phyloP scores from a whole-genome alignment of 768 basidiomycete species.

The Megacollybia marginata region DNA sequence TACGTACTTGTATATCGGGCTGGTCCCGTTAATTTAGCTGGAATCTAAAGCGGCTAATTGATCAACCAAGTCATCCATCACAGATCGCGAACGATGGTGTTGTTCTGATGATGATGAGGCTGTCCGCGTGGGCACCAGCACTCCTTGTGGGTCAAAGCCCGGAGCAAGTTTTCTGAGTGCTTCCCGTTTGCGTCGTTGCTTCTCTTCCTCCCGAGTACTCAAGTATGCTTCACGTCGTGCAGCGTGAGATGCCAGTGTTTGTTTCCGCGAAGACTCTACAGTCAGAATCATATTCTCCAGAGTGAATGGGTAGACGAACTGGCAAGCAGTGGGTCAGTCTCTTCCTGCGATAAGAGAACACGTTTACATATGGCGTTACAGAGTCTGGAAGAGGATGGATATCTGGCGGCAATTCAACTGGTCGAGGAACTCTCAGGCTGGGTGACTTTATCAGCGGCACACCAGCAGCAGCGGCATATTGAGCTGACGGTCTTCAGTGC shows the following conservation, averaged over 20 bases:
- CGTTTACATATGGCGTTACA: conserved; percentile 74
- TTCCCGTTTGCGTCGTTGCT: conserved; percentile 55
- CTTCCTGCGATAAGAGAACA: neutral
- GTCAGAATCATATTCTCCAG: conserved; percentile 81
- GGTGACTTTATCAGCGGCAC: conserved; percentile 92
- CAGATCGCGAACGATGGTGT: conserved; percentile 33
- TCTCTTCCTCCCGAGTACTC: conserved; percentile 67
- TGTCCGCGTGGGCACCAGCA: conserved; percentile 47
- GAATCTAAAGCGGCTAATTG: conserved; percentile 66
- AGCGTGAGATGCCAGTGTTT: conserved; percentile 56
- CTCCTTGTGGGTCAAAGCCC: conserved; percentile 66
- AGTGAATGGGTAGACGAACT: conserved; percentile 97
- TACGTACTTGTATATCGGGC: too few relatives aligned
- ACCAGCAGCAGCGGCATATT: conserved; percentile 67
- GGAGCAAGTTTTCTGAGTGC: conserved; percentile 75
- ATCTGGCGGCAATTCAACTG: conserved; percentile 80
- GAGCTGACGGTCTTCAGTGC: conserved; percentile 31
- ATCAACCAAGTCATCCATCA: conserved; percentile 81
- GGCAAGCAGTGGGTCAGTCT: neutral
- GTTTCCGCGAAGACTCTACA: conserved; percentile 64
- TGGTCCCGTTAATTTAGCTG: neutral
- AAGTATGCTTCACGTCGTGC: conserved; percentile 68
- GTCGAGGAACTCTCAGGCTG: conserved; percentile 76
- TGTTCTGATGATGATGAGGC: neutral
- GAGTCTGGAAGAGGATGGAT: conserved; percentile 93